Conservation (phyloP, 768 basidiomycete genomes). For the Russula sp. region DNA sequence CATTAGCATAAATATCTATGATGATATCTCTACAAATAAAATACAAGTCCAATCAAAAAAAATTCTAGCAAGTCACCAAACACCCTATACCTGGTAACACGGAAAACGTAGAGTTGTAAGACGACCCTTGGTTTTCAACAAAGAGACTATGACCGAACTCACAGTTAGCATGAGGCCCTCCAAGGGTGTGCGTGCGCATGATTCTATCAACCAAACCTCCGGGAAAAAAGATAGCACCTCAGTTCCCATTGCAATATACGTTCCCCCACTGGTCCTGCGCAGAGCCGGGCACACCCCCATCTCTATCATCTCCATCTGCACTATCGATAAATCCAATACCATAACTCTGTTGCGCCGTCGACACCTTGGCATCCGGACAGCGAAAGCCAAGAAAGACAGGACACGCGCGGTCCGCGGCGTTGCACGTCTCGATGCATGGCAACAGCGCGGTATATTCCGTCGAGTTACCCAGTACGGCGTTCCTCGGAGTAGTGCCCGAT, state of each 20-base stretch:
- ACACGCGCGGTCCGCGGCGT: constrained; percentile 69
- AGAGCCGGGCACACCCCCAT: constrained; percentile 50
- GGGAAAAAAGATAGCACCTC: background rate
- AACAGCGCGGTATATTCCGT: constrained; percentile 57
- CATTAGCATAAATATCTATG: background rate
- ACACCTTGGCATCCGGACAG: constrained; percentile 58
- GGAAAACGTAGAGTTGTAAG: background rate
- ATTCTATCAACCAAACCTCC: background rate
- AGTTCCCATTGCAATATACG: constrained; percentile 63
- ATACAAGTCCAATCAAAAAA: background rate
- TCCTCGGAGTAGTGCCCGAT: constrained; percentile 44
- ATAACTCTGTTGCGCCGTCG: constrained; percentile 67
- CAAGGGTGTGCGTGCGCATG: background rate
- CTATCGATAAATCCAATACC: constrained; percentile 73
- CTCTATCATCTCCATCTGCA: constrained; percentile 45
- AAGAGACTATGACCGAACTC: background rate
- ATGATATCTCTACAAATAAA: background rate
- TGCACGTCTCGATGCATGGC: constrained; percentile 80
- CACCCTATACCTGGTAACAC: background rate
- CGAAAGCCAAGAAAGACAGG: constrained; percentile 67
- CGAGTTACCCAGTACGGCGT: constrained; percentile 48
- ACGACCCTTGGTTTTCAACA: background rate
- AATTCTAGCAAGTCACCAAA: background rate
- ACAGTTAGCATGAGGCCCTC: no score
- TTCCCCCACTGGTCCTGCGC: constrained; percentile 70